Conservation (phyloP, 371 early-diverging fungal genomes). For the Fennellomyces sp. region DNA sequence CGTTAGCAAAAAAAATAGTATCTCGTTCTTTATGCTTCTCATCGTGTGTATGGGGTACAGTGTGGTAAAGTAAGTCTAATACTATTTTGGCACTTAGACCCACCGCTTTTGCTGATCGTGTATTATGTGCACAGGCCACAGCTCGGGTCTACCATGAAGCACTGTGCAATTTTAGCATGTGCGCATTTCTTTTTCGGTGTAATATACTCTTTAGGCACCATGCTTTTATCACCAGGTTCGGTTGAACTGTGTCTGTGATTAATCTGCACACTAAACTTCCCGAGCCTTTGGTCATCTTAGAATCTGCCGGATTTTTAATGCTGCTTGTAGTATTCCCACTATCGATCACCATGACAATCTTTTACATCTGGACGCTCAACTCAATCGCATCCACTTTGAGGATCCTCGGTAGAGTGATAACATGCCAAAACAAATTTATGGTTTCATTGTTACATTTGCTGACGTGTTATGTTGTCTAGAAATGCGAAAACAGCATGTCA, state of each 20-base stretch:
- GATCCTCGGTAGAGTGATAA: conserved; percentile 18
- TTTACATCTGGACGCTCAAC: conserved; percentile 86
- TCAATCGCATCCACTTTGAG: conserved; percentile 37
- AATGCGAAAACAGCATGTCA: conserved; percentile 82
- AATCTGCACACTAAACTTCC: too few relatives aligned
- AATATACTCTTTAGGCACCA: conserved; percentile 81
- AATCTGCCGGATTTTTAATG: conserved; percentile 72
- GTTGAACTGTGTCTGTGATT: too few relatives aligned
- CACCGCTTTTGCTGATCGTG: background rate
- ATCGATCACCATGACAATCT: conserved; percentile 86
- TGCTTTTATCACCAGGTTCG: conserved; percentile 62
- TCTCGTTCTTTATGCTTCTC: conserved; percentile 93
- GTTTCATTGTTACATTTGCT: too few relatives aligned
- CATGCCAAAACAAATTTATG: too few relatives aligned
- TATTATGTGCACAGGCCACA: conserved; percentile 64
- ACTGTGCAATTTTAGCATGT: conserved; percentile 74
- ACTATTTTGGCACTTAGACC: background rate
- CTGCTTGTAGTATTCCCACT: conserved; percentile 87
- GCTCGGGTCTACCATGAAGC: conserved; percentile 88
- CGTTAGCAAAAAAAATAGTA: conserved; percentile 26
- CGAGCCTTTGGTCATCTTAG: too few relatives aligned
- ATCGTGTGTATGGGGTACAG: conserved; percentile 96
- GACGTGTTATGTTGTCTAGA: conserved; percentile 39
- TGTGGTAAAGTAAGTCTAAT: conserved; percentile 75
- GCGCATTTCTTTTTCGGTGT: conserved; percentile 90